These are phyloP conservation scores for Rachicladosporium sp. DNA, from an alignment of 2,329 filamentous ascomycete genomes.

Conservation along the genomic window DNA sequence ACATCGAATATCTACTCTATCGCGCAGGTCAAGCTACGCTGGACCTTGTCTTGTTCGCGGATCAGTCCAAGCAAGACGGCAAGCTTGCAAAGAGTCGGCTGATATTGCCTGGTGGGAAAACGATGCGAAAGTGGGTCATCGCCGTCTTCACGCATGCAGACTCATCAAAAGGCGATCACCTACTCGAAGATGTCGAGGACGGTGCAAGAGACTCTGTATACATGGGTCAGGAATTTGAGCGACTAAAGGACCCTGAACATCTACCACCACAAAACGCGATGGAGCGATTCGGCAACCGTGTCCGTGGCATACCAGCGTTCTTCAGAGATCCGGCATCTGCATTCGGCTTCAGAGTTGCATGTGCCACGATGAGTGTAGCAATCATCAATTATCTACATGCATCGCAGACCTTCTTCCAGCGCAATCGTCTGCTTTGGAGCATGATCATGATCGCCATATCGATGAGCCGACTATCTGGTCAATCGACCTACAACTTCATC, in stretches of 20 bases:
- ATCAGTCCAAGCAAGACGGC: slow-evolving; percentile 50
- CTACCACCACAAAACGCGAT: slow-evolving; percentile 48
- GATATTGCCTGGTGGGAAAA: slow-evolving; percentile 50
- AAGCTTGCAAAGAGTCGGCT: slow-evolving; percentile 50
- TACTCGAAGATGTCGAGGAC: slow-evolving; percentile 46
- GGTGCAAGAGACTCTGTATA: slow-evolving; percentile 44
- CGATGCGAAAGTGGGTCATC: slow-evolving; percentile 52
- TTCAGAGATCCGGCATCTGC: slow-evolving; percentile 51
- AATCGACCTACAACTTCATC: slow-evolving; percentile 56
- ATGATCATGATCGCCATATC: slow-evolving; percentile 61
- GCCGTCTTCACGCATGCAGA: slow-evolving; percentile 42
- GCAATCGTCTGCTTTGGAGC: slow-evolving; percentile 62
- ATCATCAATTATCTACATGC: slow-evolving; percentile 52
- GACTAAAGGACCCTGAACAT: slow-evolving; percentile 60
- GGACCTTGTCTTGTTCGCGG: slow-evolving; percentile 54
- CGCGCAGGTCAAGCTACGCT: slow-evolving; percentile 48
- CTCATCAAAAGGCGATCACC: slow-evolving; percentile 42
- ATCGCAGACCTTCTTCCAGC: slow-evolving; percentile 54
- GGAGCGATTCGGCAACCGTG: slow-evolving; percentile 48
- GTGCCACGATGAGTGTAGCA: slow-evolving; percentile 59
- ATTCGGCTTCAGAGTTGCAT: slow-evolving; percentile 60
- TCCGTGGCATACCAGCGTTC: slow-evolving; percentile 47
- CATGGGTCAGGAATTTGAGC: slow-evolving; percentile 51
- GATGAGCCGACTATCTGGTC: slow-evolving; percentile 57
- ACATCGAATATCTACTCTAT: slow-evolving; percentile 55